A percentile compares a stretch with the other conserved stretches of the same genome.
phyloP scores from a whole-genome alignment of 2,329 filamentous ascomycete genomes.

The Mycosphaerella sp. region DNA sequence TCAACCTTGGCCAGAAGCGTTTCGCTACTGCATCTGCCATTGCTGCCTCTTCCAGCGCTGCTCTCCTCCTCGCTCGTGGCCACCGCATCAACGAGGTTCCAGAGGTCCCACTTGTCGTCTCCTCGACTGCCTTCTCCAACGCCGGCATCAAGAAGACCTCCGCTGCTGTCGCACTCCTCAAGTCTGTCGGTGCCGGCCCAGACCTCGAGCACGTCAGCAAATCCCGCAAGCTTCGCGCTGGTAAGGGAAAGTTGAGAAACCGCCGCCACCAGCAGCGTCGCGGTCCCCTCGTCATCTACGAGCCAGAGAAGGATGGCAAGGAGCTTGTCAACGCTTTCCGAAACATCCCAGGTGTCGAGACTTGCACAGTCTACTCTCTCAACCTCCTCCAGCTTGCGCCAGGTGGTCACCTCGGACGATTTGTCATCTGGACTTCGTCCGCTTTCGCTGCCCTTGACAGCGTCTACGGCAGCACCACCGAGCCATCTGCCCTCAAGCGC shows the following conservation, averaged over 20 bases:
- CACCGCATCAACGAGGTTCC: slow-evolving; percentile 89
- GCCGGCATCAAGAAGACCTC: slow-evolving; percentile 81
- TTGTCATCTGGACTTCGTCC: slow-evolving; percentile 97
- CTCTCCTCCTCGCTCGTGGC: slow-evolving; percentile 92
- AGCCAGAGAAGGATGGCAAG: slow-evolving; percentile 91
- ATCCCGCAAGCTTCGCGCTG: slow-evolving; percentile 94
- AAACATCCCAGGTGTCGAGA: slow-evolving; percentile 99
- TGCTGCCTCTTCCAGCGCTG: slow-evolving; percentile 89
- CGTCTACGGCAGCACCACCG: slow-evolving; percentile 91
- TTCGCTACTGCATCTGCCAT: slow-evolving; percentile 97
- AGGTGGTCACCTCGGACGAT: slow-evolving; percentile 96
- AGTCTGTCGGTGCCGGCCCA: slow-evolving; percentile 79
- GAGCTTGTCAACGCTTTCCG: slow-evolving; percentile 91
- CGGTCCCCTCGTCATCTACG: slow-evolving; percentile 96
- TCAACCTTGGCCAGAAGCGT: slow-evolving; percentile 99
- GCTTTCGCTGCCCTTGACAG: slow-evolving; percentile 95
- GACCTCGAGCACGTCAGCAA: slow-evolving; percentile 94
- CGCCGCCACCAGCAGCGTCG: slow-evolving; percentile 97
- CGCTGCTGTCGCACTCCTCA: slow-evolving; percentile 77
- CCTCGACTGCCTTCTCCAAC: slow-evolving; percentile 79
- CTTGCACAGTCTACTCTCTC: slow-evolving; percentile 82
- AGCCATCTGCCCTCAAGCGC: slow-evolving; percentile 90
- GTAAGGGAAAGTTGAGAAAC: slow-evolving; percentile 98
- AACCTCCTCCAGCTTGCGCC: slow-evolving; percentile 99
- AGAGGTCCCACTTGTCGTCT: slow-evolving; percentile 94